phyloP scores from a whole-genome alignment of 768 basidiomycete species.

The Heimioporus sp. region DNA sequence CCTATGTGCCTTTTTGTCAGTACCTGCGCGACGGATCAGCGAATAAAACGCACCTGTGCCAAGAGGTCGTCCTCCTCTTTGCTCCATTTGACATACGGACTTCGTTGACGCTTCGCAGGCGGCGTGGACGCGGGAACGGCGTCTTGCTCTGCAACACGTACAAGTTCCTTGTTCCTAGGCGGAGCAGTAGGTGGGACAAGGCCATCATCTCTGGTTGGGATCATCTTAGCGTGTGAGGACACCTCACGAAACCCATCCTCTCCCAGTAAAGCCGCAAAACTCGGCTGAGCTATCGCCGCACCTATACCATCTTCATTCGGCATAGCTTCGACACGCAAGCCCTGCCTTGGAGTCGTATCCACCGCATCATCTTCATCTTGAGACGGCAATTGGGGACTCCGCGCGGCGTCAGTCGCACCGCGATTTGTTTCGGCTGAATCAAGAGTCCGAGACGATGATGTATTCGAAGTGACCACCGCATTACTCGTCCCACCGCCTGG shows the following conservation, averaged over 20 bases:
- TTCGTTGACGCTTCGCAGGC: slow-evolving; percentile 34
- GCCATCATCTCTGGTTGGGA: background rate
- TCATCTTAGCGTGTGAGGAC: slow-evolving; percentile 5
- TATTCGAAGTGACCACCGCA: background rate
- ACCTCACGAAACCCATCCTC: slow-evolving; percentile 8
- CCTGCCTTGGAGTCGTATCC: slow-evolving; percentile 19
- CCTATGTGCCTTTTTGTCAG: slow-evolving; percentile 16
- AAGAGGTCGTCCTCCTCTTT: slow-evolving; percentile 42
- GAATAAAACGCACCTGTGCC: slow-evolving; percentile 29
- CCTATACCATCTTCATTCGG: background rate
- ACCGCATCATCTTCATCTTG: slow-evolving; percentile 3
- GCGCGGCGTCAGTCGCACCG: too few relatives aligned
- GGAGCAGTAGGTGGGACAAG: background rate
- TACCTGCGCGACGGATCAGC: background rate
- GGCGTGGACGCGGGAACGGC: slow-evolving; percentile 4
- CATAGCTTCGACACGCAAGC: slow-evolving; percentile 1
- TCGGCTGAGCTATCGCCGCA: background rate
- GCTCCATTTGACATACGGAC: slow-evolving; percentile 43
- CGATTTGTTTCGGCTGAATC: slow-evolving; percentile 2
- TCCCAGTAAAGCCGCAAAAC: background rate
- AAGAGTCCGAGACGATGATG: slow-evolving; percentile 1
- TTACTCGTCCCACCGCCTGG: slow-evolving; percentile 17
- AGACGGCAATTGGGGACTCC: background rate
- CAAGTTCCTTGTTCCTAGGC: slow-evolving; percentile 20
- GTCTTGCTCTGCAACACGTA: slow-evolving; percentile 31